Percentiles rank a stretch among this genome's conserved stretches.
Evolutionary conservation across 2,329 filamentous ascomycete species (phyloP).

Genomic region (Hypoxylon rubiginosum): DNA sequence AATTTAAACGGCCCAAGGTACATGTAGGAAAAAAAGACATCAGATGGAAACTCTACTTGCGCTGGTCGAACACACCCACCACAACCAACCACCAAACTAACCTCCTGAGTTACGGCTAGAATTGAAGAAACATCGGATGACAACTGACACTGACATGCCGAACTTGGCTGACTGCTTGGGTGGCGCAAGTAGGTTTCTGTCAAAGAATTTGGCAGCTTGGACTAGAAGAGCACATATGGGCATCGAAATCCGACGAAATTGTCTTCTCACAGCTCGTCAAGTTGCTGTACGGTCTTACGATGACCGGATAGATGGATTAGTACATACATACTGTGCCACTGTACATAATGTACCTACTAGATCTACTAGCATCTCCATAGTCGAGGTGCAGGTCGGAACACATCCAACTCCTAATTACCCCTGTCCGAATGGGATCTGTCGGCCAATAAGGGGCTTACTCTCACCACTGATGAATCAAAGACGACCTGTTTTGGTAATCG

Average conservation of each 20-base stretch:
- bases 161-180: constrained; percentile 7
- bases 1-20: constrained; percentile 8
- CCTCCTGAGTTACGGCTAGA: too few relatives aligned
- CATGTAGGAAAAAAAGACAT: constrained; percentile 1
- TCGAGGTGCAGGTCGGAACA: constrained; percentile 10
- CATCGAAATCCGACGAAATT: neutral
- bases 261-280: neutral
- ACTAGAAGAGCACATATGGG: neutral
- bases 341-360: neutral
- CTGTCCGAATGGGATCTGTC: constrained; percentile 15
- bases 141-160: constrained; percentile 15
- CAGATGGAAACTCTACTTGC: constrained; percentile 26
- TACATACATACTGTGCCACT: constrained; percentile 14
- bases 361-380: constrained; percentile 3
- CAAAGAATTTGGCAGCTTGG: constrained; percentile 21
- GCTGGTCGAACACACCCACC: constrained; percentile 14
- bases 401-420: constrained; percentile 20
- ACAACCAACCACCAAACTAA: neutral
- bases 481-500: constrained; percentile 37
- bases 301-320: neutral
- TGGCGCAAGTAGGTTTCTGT: constrained; percentile 27
- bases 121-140: constrained; percentile 23
- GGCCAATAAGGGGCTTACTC: constrained; percentile 26
- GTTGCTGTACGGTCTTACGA: neutral
- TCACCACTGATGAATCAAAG: constrained; percentile 37